Evolutionary conservation across 768 basidiomycete species (phyloP).

Genomic region (Trametes coccinea): DNA sequence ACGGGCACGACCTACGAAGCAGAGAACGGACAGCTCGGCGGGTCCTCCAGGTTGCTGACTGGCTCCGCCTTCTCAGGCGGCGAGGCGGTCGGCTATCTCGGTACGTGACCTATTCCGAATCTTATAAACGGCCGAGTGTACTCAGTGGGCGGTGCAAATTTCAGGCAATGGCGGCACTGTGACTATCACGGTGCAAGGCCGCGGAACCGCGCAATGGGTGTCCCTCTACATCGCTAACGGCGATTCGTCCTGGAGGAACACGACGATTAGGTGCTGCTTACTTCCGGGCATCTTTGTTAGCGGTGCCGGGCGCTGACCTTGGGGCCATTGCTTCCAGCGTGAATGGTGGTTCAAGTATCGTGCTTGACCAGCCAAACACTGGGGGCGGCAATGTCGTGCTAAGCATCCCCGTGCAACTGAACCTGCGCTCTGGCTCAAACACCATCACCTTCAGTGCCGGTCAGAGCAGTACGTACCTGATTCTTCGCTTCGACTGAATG

Average conservation of each 20-base stretch:
- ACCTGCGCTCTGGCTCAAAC: slow-evolving; percentile 50
- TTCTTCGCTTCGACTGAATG: neutral
- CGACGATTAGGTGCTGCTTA: slow-evolving; percentile 49
- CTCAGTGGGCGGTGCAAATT: too few species aligned
- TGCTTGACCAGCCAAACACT: slow-evolving; percentile 58
- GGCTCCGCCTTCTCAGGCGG: slow-evolving; percentile 54
- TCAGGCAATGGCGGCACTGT: slow-evolving; percentile 58
- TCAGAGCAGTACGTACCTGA: slow-evolving; percentile 49
- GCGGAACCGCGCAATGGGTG: slow-evolving; percentile 58
- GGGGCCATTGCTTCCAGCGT: slow-evolving; percentile 38
- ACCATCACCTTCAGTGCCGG: slow-evolving; percentile 49
- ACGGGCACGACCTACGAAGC: slow-evolving; percentile 58
- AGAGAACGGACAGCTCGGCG: slow-evolving; percentile 50
- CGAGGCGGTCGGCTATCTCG: slow-evolving; percentile 54
- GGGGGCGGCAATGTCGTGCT: slow-evolving; percentile 54
- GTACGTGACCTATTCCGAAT: slow-evolving; percentile 30
- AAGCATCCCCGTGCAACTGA: slow-evolving; percentile 57
- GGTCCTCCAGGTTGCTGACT: slow-evolving; percentile 44
- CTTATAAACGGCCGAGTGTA: neutral
- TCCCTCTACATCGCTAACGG: slow-evolving; percentile 61
- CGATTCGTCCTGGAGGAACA: slow-evolving; percentile 59
- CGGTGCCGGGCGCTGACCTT: neutral
- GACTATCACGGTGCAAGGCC: slow-evolving; percentile 57
- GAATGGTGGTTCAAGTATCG: slow-evolving; percentile 54
- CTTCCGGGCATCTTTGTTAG: neutral